Conservation (phyloP, 2,329 filamentous ascomycete species). For the Aplosporella prunicola region DNA sequence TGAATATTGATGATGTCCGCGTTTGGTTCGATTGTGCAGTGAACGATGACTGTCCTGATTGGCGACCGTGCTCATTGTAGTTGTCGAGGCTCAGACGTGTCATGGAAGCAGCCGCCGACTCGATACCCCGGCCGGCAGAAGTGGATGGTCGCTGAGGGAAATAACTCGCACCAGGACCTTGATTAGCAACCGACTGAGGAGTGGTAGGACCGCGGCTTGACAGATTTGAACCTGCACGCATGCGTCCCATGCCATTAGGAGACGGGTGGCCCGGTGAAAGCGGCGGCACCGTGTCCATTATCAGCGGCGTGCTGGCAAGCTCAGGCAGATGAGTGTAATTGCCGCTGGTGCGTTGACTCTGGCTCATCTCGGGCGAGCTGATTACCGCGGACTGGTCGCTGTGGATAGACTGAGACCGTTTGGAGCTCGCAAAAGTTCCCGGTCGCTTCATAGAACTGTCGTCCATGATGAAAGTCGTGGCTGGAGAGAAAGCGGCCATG, state of each 20-base stretch:
- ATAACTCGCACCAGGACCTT: constrained; percentile 21
- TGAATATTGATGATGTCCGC: constrained; percentile 70
- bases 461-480: constrained; percentile 33
- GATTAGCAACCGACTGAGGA: constrained; percentile 21
- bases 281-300: constrained; percentile 33
- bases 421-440: constrained; percentile 27
- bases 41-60: constrained; percentile 22
- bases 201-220: constrained; percentile 46
- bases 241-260: constrained; percentile 30
- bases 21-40: constrained; percentile 1
- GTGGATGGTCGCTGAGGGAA: constrained; percentile 26
- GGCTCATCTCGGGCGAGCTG: constrained; percentile 2
- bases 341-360: constrained; percentile 7
- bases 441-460: constrained; percentile 32
- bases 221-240: constrained; percentile 47
- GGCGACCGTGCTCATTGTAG: constrained; percentile 32
- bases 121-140: constrained; percentile 12
- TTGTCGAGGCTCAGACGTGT: constrained; percentile 14
- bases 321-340: constrained; percentile 10
- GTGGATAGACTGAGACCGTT: constrained; percentile 33
- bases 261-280: constrained; percentile 9
- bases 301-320: constrained; percentile 44
- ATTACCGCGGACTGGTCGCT: constrained; percentile 25
- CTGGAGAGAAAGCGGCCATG: constrained; percentile 51
- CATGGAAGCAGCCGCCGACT: neutral